These are phyloP conservation scores for Lasiodiplodia theobromae DNA, from an alignment of 2,329 filamentous ascomycete species.

Conservation along the genomic window DNA sequence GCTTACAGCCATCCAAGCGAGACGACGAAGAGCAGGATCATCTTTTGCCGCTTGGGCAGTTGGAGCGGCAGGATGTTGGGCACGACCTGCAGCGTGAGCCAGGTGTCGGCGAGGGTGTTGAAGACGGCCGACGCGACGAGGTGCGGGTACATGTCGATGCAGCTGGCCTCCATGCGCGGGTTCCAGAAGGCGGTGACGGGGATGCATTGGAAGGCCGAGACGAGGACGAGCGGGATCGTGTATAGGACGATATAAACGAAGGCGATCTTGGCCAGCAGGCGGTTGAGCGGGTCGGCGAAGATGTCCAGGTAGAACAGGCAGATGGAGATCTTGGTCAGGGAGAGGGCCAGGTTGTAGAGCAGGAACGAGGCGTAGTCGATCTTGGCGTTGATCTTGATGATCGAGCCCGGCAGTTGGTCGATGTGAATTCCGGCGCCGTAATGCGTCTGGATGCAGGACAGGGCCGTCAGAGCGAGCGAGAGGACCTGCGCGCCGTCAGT, in stretches of 20 bases:
- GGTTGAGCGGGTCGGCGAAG: slow-evolving; percentile 38
- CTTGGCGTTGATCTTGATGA: slow-evolving; percentile 18
- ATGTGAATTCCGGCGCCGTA: slow-evolving; percentile 12
- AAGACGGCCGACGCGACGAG: slow-evolving; percentile 32
- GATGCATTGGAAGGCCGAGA: slow-evolving; percentile 41
- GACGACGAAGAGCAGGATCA: slow-evolving; percentile 45
- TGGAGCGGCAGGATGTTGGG: slow-evolving; percentile 41
- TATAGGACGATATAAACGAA: slow-evolving; percentile 38
- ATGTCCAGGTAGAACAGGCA: slow-evolving; percentile 43
- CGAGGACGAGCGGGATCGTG: slow-evolving; percentile 33
- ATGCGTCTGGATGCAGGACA: not conserved
- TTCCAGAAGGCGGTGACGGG: slow-evolving; percentile 45
- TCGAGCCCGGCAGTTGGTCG: not conserved
- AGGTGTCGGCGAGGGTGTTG: slow-evolving; percentile 39
- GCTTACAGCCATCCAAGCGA: slow-evolving; percentile 43
- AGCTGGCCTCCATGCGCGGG: slow-evolving; percentile 34
- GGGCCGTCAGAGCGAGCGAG: not conserved
- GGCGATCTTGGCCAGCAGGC: slow-evolving; percentile 35
- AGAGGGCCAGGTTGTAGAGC: slow-evolving; percentile 42
- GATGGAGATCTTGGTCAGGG: slow-evolving; percentile 40
- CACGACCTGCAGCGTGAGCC: slow-evolving; percentile 41
- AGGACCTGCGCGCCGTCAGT: not conserved
- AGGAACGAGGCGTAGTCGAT: slow-evolving; percentile 36
- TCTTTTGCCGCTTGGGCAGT: slow-evolving; percentile 39
- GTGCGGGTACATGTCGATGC: slow-evolving; percentile 41